Base-by-base conservation (phyloP, 1,284 basidiomycete genomes). In the Sporisorium sorghi region DNA sequence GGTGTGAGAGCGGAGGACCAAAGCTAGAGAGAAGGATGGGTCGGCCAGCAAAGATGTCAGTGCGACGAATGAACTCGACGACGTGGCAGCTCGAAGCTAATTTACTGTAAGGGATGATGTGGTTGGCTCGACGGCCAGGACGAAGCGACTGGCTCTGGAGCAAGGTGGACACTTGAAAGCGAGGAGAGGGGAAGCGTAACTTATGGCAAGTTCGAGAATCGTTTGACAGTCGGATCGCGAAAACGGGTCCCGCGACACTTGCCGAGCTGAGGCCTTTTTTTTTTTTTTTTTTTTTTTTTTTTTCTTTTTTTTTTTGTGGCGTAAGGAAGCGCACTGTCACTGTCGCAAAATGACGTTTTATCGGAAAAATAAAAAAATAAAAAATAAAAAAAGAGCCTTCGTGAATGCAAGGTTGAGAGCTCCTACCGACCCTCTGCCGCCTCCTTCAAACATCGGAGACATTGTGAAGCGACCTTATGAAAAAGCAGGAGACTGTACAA, bases 191-290 rank as follows among this genome's bases (percentile, higher is more conserved):
- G 3, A 17, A 37, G n/a, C n/a, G n/a, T n/a, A n/a, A n/a, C n/a
- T n/a, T n/a, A n/a, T n/a, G n/a, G n/a, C n/a, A n/a, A n/a, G n/a
- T n/a, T n/a, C 4, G 35, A 17, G 37, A 30, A 30, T 10, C 2
- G 46, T 15, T 47, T 47, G 46, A 47, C 46, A 47, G 46, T 5
- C 46, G 26, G 44, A 46, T 46, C 44, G 44, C 30, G 44, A 46
- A n/a, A 46, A 26, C 44, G 26, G 44, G 6, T 28, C 19, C 3
- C 37, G 37, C 37, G 2, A 40, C 11, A 19, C 26, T 47, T 30
- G n/a, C 46, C 46, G 46, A 47, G n/a, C 19, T 46, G 37, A n/a
- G n/a, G n/a, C n/a, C 37, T 1, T 14, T 9, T 19, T 40, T 40
- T 19, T 40, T n/a, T n/a, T n/a, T n/a, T 1, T 14, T 9, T 19